phyloP scores from a whole-genome alignment of 257 asterid species.

The Agastache rugosa region DNA sequence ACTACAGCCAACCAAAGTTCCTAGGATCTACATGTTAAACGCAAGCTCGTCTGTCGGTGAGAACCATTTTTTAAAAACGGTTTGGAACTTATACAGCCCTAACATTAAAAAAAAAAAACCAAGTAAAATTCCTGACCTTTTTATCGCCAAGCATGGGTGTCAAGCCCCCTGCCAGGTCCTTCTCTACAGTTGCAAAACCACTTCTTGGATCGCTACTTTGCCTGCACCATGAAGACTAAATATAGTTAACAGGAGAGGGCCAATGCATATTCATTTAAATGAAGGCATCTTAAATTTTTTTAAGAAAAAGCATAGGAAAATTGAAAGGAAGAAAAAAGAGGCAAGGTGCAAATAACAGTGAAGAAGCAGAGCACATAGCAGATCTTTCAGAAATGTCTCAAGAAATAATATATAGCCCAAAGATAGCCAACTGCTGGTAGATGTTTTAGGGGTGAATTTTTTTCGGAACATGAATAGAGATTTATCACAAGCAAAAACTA shows the following conservation, averaged over 20 bases:
- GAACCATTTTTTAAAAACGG: too few relatives aligned
- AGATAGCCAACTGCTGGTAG: background rate
- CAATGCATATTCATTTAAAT: background rate
- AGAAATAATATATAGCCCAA: background rate
- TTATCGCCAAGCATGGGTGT: constrained; percentile 98
- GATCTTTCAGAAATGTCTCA: background rate
- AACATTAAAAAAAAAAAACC: background rate
- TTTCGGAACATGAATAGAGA: background rate
- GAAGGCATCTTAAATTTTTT: background rate
- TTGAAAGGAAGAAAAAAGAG: background rate
- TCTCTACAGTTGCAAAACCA: constrained; percentile 90
- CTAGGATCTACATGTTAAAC: background rate
- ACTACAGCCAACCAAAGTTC: background rate
- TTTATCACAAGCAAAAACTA: background rate
- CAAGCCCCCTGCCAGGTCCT: constrained; percentile 84
- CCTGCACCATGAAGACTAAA: constrained; percentile 48
- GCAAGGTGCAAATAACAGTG: background rate
- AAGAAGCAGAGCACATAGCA: background rate
- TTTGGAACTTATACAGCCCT: background rate
- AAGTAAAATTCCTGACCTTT: constrained; percentile 54
- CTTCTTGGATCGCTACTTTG: constrained; percentile 92
- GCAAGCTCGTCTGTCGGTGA: too few relatives aligned
- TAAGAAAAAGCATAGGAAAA: background rate
- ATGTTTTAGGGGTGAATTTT: background rate
- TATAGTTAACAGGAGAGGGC: background rate